Evolutionary conservation across 75 land plant genomes (phyloP).

Genomic region (Sequoiadendron giganteum): DNA sequence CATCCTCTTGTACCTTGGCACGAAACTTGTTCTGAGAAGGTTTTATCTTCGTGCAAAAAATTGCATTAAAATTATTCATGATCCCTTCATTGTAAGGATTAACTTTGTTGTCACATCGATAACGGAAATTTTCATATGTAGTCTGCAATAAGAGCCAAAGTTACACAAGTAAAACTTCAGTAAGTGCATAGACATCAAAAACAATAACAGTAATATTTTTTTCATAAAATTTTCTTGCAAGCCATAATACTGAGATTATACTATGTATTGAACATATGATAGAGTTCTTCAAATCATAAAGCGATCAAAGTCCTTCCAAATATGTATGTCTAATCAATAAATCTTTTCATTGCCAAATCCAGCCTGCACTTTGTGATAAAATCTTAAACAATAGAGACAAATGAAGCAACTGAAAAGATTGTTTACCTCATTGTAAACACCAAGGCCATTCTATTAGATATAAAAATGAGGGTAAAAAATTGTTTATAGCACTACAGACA

Average conservation of each 20-base stretch:
- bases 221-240: neutral
- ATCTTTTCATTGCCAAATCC: neutral
- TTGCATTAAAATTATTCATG: slow-evolving; percentile 34
- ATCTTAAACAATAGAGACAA: neutral
- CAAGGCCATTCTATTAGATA: neutral
- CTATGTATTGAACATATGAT: neutral
- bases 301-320: neutral
- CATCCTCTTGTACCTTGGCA: slow-evolving; percentile 32
- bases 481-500: no score
- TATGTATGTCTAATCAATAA: neutral
- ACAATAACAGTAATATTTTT: neutral
- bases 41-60: slow-evolving; percentile 50
- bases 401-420: neutral
- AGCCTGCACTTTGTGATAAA: neutral
- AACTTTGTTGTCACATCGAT: slow-evolving; percentile 67
- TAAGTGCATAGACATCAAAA: neutral
- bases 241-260: neutral
- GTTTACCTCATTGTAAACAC: neutral
- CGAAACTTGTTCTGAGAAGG: slow-evolving; percentile 61
- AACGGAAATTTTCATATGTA: slow-evolving; percentile 80
- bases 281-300: neutral
- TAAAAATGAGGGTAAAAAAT: no score
- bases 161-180: neutral
- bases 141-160: slow-evolving; percentile 40
- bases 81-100: slow-evolving; percentile 61